Base-by-base conservation (phyloP, 192 early-diverging fungal species). In the Linnemannia hyalina region DNA sequence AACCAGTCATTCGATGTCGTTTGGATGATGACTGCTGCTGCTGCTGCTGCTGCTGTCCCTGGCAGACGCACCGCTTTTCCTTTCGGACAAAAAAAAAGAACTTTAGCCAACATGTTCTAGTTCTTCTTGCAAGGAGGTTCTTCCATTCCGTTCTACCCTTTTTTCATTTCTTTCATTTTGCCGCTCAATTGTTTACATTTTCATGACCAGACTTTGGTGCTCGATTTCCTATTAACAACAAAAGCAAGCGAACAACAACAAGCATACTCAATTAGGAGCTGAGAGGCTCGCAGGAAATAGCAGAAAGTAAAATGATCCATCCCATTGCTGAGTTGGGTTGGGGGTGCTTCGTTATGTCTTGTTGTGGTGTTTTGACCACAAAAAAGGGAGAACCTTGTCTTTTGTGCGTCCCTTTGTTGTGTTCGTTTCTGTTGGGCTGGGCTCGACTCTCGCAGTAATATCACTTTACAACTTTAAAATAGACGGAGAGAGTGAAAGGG, bases 331-430 rank as follows among this genome's bases (percentile, higher is more conserved):
- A 65, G 60, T 65, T 65, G 29, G 16, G 55, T 26, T 60, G 11
- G 26, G 29, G 60, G 49, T 20, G 44, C 44, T 11, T 15, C 44
- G 1, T 15, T 46, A 46, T 32, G 26, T 57, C 7, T 57, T 18
- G n/a, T 32, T 10, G 60, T 65, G 60, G 60, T 65, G 60, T 65
- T 65, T 65, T 65, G 29, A 35, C 60, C 60, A 32, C 60, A 32
- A 16, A 65, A 65, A 32, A 26, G 60, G 60, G 60, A 65, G 60
- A 65, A 65, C 60, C 60, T 65, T 65, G 60, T 65, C 26, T 63
- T 63, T 29, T 63, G 26, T 63, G 44, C 10, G 44, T 46, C 44
- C 44, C 44, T 46, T 13, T 0, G 13, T 46, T 46, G 44, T 46
- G 44, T 13, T 46, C 44, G n/a, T 29, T 65, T 26, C 1, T 65